A percentile compares a stretch with the other conserved stretches of the same genome.
phyloP scores from a whole-genome alignment of 768 basidiomycete genomes.

The Phlegmacium glaucopus region DNA sequence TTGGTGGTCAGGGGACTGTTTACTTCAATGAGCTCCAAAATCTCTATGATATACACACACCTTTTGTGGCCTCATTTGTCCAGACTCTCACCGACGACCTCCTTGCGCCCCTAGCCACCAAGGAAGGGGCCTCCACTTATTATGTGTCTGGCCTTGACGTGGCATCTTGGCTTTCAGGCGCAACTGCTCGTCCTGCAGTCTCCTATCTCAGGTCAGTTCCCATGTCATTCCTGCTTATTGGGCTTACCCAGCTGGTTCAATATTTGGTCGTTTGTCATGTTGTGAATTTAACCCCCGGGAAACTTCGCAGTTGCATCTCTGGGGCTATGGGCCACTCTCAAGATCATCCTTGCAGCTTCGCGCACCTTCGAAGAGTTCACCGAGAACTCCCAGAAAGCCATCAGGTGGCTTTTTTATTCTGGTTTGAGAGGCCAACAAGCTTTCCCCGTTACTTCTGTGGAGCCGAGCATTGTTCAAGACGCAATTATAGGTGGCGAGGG shows the following conservation, averaged over 20 bases:
- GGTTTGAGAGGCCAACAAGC: conserved; percentile 91
- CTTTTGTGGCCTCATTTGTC: conserved; percentile 78
- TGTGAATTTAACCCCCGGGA: conserved; percentile 70
- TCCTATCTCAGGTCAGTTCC: conserved; percentile 92
- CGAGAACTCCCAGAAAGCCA: conserved; percentile 74
- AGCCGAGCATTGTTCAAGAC: conserved; percentile 85
- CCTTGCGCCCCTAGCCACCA: conserved; percentile 66
- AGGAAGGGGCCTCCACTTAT: conserved; percentile 55
- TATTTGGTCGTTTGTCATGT: conserved; percentile 82
- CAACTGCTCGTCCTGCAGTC: conserved; percentile 66
- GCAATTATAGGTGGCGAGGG: conserved; percentile 93
- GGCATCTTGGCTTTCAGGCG: conserved; percentile 77
- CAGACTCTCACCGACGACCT: conserved; percentile 57
- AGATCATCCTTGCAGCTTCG: conserved; percentile 83
- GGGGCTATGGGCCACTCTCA: conserved; percentile 98
- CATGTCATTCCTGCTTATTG: conserved; percentile 92
- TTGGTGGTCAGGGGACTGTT: conserved; percentile 96
- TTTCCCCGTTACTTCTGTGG: conserved; percentile 89
- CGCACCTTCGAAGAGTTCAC: conserved; percentile 73
- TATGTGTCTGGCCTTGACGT: conserved; percentile 84
- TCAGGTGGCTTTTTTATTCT: conserved; percentile 93
- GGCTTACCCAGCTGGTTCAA: conserved; percentile 92
- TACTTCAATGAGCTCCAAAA: conserved; percentile 95
- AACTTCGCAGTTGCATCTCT: conserved; percentile 69
- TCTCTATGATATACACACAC: conserved; percentile 88